Base-by-base conservation (phyloP, 805 yeast species). In the Hanseniaspora clermontiae region DNA sequence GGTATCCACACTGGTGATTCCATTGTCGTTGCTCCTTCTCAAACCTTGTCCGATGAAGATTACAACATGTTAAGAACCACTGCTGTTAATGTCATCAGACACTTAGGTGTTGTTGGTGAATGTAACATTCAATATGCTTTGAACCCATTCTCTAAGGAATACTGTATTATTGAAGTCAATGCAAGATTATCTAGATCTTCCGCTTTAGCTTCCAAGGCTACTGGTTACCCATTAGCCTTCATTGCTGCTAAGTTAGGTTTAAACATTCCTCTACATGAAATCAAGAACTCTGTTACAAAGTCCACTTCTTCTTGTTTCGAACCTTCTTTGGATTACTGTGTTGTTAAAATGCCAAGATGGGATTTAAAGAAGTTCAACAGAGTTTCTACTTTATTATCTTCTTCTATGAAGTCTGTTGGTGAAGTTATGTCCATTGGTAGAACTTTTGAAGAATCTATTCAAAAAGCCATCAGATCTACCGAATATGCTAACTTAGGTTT, bases 1-100 rank as follows among this genome's bases (percentile, higher is more conserved):
- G 98, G 98, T 64, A 85, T 91, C 65, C 98, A 91, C 74, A 91
- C 98, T 57, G 98, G 98, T 75, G 98, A 91, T 71, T 93, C 98
- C 43, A 93, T 91, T 65, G 98, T 91, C 51, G 96, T 93, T 67
- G 98, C 98, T 56, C 98, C 98, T 51, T 89, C 97, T 45, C 98
- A 91, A 74, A 91, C 98, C 43, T 75, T 91, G 65, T 85, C 96
- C 40, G 98, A 91, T 72, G 95, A 90, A 70, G 98, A 91, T 69
- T 91, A 87, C 74, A 95, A 91, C 74, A 93, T 91, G 98, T 81
- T 91, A 66, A 84, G 98, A 76, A 77, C 95, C 50, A 95, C 98
- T 57, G 98, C 98, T 57, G 88, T 93, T 71, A 93, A 93, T 74
- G 88, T 91, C 66, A 91, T 91, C 66, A 87, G 97, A 72, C 98